Evolutionary conservation across 2,329 filamentous ascomycete genomes (phyloP).

Genomic region (Claviceps lovelessii): DNA sequence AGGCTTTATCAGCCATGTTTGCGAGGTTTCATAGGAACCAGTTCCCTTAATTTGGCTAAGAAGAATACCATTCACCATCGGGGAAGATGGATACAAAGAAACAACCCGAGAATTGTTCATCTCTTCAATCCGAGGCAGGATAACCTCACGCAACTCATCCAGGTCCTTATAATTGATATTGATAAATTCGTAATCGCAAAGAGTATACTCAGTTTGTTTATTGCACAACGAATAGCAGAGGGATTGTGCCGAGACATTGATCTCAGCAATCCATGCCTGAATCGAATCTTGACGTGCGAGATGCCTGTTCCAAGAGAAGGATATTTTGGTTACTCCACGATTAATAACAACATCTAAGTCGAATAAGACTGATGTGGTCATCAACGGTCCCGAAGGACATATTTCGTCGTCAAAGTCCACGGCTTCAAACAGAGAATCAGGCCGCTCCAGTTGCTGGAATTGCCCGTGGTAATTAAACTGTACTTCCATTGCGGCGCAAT

Average conservation of each 20-base stretch:
- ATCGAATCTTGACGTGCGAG: not conserved
- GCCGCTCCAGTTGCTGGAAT: slow-evolving; percentile 7
- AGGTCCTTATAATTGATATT: not conserved
- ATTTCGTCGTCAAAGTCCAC: slow-evolving; percentile 5
- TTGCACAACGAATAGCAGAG: not conserved
- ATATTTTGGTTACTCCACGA: not conserved
- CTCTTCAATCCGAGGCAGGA: slow-evolving; percentile 3
- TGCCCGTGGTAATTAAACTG: slow-evolving; percentile 6
- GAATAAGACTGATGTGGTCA: slow-evolving; percentile 2
- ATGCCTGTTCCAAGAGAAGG: slow-evolving; percentile 1
- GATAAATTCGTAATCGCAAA: slow-evolving; percentile 3
- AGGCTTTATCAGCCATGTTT: slow-evolving; percentile 1
- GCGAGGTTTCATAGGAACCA: slow-evolving; percentile 3
- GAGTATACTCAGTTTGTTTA: not conserved
- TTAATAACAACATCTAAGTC: not conserved
- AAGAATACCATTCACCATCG: slow-evolving; percentile 19
- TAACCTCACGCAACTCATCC: slow-evolving; percentile 7
- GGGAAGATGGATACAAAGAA: slow-evolving; percentile 19
- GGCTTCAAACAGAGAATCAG: slow-evolving; percentile 8
- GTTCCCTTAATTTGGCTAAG: slow-evolving; percentile 12
- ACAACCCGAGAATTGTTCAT: slow-evolving; percentile 11
- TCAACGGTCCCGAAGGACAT: not conserved
- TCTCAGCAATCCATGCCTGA: not conserved
- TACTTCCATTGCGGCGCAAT: slow-evolving; percentile 4
- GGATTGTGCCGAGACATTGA: not conserved